phyloP scores from a whole-genome alignment of 352 stramenopile genomes.

The Globisporangium canariense region DNA sequence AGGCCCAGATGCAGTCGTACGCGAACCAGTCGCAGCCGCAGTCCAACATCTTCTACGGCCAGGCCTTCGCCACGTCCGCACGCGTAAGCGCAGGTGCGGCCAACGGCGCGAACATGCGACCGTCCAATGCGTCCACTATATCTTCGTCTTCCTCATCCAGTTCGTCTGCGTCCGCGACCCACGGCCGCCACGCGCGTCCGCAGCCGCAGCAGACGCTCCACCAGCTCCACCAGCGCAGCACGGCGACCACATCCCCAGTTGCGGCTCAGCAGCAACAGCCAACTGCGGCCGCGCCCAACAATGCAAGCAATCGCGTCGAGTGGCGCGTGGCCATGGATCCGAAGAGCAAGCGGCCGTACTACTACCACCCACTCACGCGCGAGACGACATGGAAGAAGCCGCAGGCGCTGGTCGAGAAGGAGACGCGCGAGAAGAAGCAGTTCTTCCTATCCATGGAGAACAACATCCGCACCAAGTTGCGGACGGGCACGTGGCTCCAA shows the following conservation, averaged over 20 bases:
- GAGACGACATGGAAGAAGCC: slow-evolving; percentile 98
- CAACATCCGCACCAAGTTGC: slow-evolving; percentile 92
- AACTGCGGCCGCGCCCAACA: slow-evolving; percentile 6
- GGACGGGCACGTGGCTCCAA: slow-evolving; percentile 53
- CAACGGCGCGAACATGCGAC: background rate
- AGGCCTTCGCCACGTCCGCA: slow-evolving; percentile 9
- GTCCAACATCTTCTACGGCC: slow-evolving; percentile 13
- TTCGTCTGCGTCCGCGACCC: background rate
- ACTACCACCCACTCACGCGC: slow-evolving; percentile 94
- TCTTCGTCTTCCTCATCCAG: slow-evolving; percentile 10
- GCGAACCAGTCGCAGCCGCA: slow-evolving; percentile 11
- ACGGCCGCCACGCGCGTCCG: background rate
- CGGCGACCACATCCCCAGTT: slow-evolving; percentile 17
- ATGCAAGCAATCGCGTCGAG: slow-evolving; percentile 31
- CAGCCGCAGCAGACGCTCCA: slow-evolving; percentile 23
- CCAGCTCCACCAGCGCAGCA: slow-evolving; percentile 24
- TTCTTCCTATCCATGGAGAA: slow-evolving; percentile 97
- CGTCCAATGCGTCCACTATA: slow-evolving; percentile 10
- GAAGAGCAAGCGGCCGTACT: slow-evolving; percentile 93
- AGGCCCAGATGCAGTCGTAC: slow-evolving; percentile 37
- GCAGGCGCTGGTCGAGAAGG: slow-evolving; percentile 61
- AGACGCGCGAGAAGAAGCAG: slow-evolving; percentile 73
- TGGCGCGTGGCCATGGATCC: slow-evolving; percentile 80
- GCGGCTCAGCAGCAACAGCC: background rate
- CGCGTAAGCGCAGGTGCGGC: background rate